These are phyloP conservation scores for Aspergillus conjunctus DNA, from an alignment of 495 filamentous ascomycete species.

Conservation along the genomic window DNA sequence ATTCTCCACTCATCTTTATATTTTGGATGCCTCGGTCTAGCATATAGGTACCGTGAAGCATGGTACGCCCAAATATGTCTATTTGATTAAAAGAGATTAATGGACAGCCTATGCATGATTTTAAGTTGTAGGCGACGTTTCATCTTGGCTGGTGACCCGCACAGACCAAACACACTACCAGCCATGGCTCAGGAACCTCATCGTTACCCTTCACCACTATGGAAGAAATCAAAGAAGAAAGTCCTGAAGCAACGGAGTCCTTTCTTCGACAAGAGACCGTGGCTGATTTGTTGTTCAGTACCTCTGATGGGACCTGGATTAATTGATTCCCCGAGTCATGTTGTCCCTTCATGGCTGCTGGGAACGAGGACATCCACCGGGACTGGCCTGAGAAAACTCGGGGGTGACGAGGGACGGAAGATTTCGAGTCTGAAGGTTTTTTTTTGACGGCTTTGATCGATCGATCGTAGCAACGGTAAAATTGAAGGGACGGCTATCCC, in stretches of 20 bases:
- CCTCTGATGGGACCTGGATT: too few species aligned
- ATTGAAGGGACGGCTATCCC: conserved; percentile 21
- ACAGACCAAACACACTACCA: conserved; percentile 23
- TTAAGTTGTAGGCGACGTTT: conserved; percentile 16
- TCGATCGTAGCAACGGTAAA: conserved; percentile 10
- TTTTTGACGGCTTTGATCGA: neutral
- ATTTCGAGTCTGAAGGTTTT: neutral
- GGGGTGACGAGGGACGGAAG: neutral
- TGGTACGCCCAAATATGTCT: neutral
- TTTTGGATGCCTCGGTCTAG: conserved; percentile 9
- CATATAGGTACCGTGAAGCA: conserved; percentile 2
- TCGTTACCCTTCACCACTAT: neutral
- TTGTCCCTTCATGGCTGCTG: too few species aligned
- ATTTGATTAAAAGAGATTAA: conserved; percentile 7
- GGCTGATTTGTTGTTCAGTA: too few species aligned
- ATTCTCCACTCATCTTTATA: neutral
- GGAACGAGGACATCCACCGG: neutral
- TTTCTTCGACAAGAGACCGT: too few species aligned
- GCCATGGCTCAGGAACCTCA: conserved; percentile 16
- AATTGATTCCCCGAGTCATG: too few species aligned
- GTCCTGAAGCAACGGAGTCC: too few species aligned
- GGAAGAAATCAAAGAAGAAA: neutral
- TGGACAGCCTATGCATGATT: neutral
- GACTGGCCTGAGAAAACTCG: too few species aligned
- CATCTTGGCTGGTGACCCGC: conserved; percentile 24